Base-by-base conservation (phyloP, 2,329 filamentous ascomycete species). In the Penicillium janthinellum region DNA sequence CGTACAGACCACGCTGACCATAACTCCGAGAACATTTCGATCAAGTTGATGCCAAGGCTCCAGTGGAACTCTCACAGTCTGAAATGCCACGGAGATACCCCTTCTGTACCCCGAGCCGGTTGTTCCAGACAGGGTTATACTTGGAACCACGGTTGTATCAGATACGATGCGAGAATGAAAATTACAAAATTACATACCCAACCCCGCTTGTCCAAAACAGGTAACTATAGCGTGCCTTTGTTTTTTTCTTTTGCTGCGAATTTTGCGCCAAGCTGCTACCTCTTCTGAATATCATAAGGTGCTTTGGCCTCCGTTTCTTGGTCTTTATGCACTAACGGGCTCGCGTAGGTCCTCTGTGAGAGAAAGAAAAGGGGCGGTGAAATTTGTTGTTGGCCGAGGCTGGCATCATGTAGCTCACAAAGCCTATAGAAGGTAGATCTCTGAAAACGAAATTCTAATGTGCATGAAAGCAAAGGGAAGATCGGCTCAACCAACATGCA, bases 131-230 rank as follows among this genome's bases (percentile, higher is more conserved):
- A 7, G 17, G 49, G 5, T 34, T 52, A 28, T 25, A 38, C 17
- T 11, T 25, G 49, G 35, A 52, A 52, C 49, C 49, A 31, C 39
- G 35, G 49, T 52, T 38, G 49, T 52, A 39, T 50, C 48, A 35
- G 38, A 25, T 56, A 60, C 53, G 37, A n/a, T 5, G n/a, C n/a
- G 7, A 37, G 14, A 41, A 25, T 60, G 53, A 60, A 56, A 60
- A 56, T 60, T 60, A 60, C 48, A 7, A 28, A 4, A 39, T 37
- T 58, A 44, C 44, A 7, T 38, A 22, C 38, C 35, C 25, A 25
- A 45, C 51, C 42, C 28, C 37, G 31, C 57, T 44, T 44, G 28
- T 34, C 51, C 45, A 4, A 54, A 42, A 37, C 10, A n/a, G 41
- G 45, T 20, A 47, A 42, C 51, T 20, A 42, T 38, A 38, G 37